Evolutionary conservation across 1,139 yeast genomes (phyloP).

Genomic region (Taiozyma sp.): DNA sequence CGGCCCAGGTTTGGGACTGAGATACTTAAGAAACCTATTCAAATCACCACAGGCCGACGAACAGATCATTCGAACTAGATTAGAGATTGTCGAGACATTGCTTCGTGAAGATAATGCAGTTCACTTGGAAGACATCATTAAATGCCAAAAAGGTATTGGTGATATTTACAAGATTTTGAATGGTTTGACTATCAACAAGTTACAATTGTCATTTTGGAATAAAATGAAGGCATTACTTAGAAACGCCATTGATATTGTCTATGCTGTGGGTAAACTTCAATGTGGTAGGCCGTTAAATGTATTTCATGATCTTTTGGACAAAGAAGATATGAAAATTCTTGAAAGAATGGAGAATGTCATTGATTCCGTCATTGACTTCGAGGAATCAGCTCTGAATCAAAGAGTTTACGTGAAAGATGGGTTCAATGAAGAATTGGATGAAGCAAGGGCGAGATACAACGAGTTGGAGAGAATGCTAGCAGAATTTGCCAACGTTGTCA

Average conservation of each 20-base stretch:
- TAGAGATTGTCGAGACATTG: slow-evolving; percentile 25
- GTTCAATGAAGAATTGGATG: slow-evolving; percentile 30
- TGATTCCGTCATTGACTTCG: slow-evolving; percentile 30
- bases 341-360: slow-evolving; percentile 8
- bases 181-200: slow-evolving; percentile 25
- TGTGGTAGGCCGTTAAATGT: neutral
- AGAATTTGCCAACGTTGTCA: slow-evolving; percentile 23
- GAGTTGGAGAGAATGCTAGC: slow-evolving; percentile 32
- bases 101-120: slow-evolving; percentile 15
- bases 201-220: slow-evolving; percentile 26
- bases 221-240: slow-evolving; percentile 14
- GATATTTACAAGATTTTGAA: slow-evolving; percentile 23
- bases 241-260: slow-evolving; percentile 2
- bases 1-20: slow-evolving; percentile 27
- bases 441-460: slow-evolving; percentile 29
- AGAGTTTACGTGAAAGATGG: slow-evolving; percentile 27
- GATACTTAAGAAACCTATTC: slow-evolving; percentile 27
- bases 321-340: slow-evolving; percentile 1
- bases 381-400: slow-evolving; percentile 29
- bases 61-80: slow-evolving; percentile 24
- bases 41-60: slow-evolving; percentile 27
- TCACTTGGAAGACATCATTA: slow-evolving; percentile 10
- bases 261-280: neutral
- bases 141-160: slow-evolving; percentile 22
- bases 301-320: neutral